Base-by-base conservation (phyloP, 495 filamentous ascomycete genomes). In the Hypoxylon crocopeplum region DNA sequence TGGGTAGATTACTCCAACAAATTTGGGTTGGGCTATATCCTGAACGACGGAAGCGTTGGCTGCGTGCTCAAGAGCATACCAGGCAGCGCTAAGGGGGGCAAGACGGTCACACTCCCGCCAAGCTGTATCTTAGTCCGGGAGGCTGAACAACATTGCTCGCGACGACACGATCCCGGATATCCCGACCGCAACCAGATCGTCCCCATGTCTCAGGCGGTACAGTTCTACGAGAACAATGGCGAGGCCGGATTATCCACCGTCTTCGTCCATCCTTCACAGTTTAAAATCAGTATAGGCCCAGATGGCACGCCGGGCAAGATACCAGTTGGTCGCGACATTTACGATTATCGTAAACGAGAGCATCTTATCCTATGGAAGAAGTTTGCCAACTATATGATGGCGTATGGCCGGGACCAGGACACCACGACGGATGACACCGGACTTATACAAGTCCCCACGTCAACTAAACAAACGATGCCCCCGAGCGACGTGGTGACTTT, bases 1-100 rank as follows among this genome's bases (percentile, higher is more conserved):
- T 96, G 91, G 91, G 91, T 96, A n/a, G 91, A 96, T 64, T 96
- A 94, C 62, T 92, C 91, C 20, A 94, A 94, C 71, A 90, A 91
- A 61, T 93, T 92, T 64, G 91, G 91, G 1, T 80, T 93, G 32
- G 91, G 91, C 3, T 96, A 95, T 59, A 89, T 93, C 32, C 72
- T 96, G 25, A 90, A 88, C 41, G 89, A 94, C 67, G 90, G 91
- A 7, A 91, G 87, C 44, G 86, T 92, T 30, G 91, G 90, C 3
- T 92, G 89, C 60, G 86, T 93, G 12, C 88, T 92, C 48, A 89
- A 87, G 25, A 74, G 69, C 45, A 75, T 77, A 32, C 72, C 78
- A 11, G 64, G 74, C 1, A 72, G 63, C 37, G 87, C 84, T 5
- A 64, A 64, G 30, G 73, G 74, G 4, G 62, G 69, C 3, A 69